Evolutionary conservation across 306 rosid genomes (phyloP).

Genomic region (Canavalia gladiata): DNA sequence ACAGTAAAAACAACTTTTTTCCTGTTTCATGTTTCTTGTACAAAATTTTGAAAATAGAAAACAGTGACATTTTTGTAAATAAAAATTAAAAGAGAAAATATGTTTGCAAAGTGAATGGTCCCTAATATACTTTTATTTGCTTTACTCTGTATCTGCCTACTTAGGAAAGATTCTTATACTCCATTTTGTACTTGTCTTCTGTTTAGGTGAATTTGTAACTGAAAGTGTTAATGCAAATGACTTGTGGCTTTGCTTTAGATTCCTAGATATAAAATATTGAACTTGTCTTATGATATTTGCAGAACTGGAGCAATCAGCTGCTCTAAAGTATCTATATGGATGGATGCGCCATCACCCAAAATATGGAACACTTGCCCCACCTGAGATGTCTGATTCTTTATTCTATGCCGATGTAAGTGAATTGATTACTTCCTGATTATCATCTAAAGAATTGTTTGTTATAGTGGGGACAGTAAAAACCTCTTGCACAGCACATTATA

Average conservation of each 20-base stretch:
- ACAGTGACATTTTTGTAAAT: too few relatives aligned
- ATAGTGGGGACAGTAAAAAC: slow-evolving; percentile 10
- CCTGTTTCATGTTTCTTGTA: too few relatives aligned
- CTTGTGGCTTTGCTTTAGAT: slow-evolving; percentile 35
- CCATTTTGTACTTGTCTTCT: slow-evolving; percentile 15
- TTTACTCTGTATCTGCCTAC: slow-evolving; percentile 11
- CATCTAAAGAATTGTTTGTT: background rate
- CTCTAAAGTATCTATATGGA: slow-evolving; percentile 86
- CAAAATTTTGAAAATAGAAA: too few relatives aligned
- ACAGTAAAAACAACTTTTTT: too few relatives aligned
- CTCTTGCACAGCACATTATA: slow-evolving; percentile 6
- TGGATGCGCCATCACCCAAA: slow-evolving; percentile 90
- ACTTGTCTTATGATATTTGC: slow-evolving; percentile 50
- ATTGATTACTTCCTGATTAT: slow-evolving; percentile 26
- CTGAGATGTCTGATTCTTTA: slow-evolving; percentile 79
- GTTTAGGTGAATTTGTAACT: slow-evolving; percentile 38
- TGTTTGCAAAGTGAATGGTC: too few relatives aligned
- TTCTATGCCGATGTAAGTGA: slow-evolving; percentile 91
- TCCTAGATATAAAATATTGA: slow-evolving; percentile 36
- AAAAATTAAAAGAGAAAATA: too few relatives aligned
- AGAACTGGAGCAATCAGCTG: slow-evolving; percentile 94
- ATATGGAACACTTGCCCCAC: slow-evolving; percentile 82
- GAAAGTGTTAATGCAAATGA: slow-evolving; percentile 38
- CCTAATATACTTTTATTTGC: slow-evolving; percentile 33
- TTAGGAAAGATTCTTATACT: slow-evolving; percentile 34